A percentile compares a stretch with the other conserved stretches of the same genome.
phyloP scores from a whole-genome alignment of 2,329 filamentous ascomycete species.

The Bipolaris cookei region DNA sequence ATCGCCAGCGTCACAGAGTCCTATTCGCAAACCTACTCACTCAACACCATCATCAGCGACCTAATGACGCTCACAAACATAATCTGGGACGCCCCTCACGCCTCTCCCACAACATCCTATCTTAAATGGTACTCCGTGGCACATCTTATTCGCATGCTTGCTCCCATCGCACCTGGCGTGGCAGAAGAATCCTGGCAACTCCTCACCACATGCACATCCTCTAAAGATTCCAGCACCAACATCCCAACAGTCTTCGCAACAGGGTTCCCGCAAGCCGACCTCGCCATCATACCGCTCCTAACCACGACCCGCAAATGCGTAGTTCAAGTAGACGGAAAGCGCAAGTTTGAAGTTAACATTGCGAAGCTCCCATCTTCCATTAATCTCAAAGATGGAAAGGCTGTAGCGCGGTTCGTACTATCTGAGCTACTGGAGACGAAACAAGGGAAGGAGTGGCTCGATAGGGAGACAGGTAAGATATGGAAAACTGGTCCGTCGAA shows the following conservation, averaged over 20 bases:
- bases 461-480: conserved; percentile 45
- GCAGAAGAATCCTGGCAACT: conserved; percentile 80
- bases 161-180: conserved; percentile 80
- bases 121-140: conserved; percentile 60
- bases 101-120: conserved; percentile 48
- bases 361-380: conserved; percentile 54
- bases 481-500: conserved; percentile 30
- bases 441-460: conserved; percentile 63
- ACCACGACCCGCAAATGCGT: conserved; percentile 64
- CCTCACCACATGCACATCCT: conserved; percentile 49
- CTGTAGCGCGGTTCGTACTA: conserved; percentile 66
- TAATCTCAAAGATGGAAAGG: conserved; percentile 23
- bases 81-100: conserved; percentile 36
- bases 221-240: not conserved
- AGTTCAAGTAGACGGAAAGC: conserved; percentile 81
- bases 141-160: conserved; percentile 72
- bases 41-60: conserved; percentile 85
- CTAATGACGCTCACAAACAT: conserved; percentile 81
- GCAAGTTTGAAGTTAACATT: conserved; percentile 72
- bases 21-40: conserved; percentile 72
- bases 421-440: conserved; percentile 65
- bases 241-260: conserved; percentile 52
- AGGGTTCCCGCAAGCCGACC: conserved; percentile 62
- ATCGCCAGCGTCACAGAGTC: conserved; percentile 71
- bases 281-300: conserved; percentile 60